A percentile compares a stretch with the other conserved stretches of the same genome.
phyloP scores from a whole-genome alignment of 2,329 filamentous ascomycete genomes.

The Elsinoe ampelina region DNA sequence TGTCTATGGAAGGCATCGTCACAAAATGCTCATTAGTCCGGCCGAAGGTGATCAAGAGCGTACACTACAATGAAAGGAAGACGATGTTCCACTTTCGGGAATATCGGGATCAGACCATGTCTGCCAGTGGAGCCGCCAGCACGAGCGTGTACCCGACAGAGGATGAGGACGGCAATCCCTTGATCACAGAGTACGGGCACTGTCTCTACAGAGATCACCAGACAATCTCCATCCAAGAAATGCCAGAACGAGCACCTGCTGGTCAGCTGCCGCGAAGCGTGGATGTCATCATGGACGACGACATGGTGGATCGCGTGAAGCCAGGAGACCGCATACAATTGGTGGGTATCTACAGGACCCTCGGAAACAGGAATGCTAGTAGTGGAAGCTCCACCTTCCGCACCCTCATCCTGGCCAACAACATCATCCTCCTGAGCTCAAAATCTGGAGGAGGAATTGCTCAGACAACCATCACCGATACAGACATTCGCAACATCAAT shows the following conservation, averaged over 20 bases:
- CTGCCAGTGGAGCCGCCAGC: slow-evolving; percentile 71
- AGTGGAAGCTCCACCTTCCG: slow-evolving; percentile 90
- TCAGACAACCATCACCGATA: slow-evolving; percentile 85
- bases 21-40: slow-evolving; percentile 91
- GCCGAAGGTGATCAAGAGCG: slow-evolving; percentile 95
- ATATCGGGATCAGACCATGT: slow-evolving; percentile 97
- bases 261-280: slow-evolving; percentile 92
- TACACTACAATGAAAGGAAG: slow-evolving; percentile 86
- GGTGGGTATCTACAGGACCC: slow-evolving; percentile 88
- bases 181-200: slow-evolving; percentile 92
- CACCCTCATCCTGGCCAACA: slow-evolving; percentile 87
- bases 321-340: slow-evolving; percentile 93
- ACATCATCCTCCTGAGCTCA: slow-evolving; percentile 85
- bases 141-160: slow-evolving; percentile 90
- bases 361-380: slow-evolving; percentile 88
- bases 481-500: slow-evolving; percentile 97
- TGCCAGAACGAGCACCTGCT: slow-evolving; percentile 92
- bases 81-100: slow-evolving; percentile 80
- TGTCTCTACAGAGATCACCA: slow-evolving; percentile 95
- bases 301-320: slow-evolving; percentile 89
- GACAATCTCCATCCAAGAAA: slow-evolving; percentile 96
- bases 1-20: slow-evolving; percentile 94
- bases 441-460: slow-evolving; percentile 94
- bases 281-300: slow-evolving; percentile 93
- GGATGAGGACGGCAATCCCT: slow-evolving; percentile 83